Evolutionary conservation across 2,329 filamentous ascomycete genomes (phyloP), one percentile per base, ranked within the genome.

Genomic region (Ceratocystis variospora): DNA sequence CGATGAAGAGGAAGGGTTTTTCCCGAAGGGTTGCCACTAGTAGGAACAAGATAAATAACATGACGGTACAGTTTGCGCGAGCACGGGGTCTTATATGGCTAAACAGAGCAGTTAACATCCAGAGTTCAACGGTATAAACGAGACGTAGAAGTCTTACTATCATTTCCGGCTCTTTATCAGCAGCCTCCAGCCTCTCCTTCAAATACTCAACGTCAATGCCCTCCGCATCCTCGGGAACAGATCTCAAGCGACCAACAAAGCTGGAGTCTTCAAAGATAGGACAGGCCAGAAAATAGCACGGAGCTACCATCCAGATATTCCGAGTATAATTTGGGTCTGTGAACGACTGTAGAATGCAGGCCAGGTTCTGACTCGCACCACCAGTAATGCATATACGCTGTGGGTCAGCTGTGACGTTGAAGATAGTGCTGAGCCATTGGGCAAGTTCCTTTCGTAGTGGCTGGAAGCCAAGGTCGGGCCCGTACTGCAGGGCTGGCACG

Each of bases 11-110:
- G 85, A 86, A 95, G 93, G 2, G 89, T 91, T 72, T 87, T 87
- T 37, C 87, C 90, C 0, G 88, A 91, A 0, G 94, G 94, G 72
- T 97, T 97, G 62, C 89, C 85, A 74, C 92, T 95, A 0, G 90
- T 90, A 0, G 94, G 90, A 15, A 96, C 91, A 41, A 85, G 84
- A 74, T 97, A 97, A 71, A 99, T 87, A 70, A 96, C 74, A 73
- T 96, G 89, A 65, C 86, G 86, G 77, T 96, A 97, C 66, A 89
- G 82, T 72, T 96, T 96, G 48, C 85, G 81, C 15, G 83, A 78
- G 19, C 81, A 79, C 0, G 78, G 74, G 33, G 72, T 68, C 57
- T 90, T 91, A 71, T 81, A 75, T 62, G 75, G 78, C 80, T 76
- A 64, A n/a, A 41, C 22, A 2, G 28, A n/a, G 8, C 8, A 19